Conservation (phyloP, 495 filamentous ascomycete species). For the Tuber indicum region DNA sequence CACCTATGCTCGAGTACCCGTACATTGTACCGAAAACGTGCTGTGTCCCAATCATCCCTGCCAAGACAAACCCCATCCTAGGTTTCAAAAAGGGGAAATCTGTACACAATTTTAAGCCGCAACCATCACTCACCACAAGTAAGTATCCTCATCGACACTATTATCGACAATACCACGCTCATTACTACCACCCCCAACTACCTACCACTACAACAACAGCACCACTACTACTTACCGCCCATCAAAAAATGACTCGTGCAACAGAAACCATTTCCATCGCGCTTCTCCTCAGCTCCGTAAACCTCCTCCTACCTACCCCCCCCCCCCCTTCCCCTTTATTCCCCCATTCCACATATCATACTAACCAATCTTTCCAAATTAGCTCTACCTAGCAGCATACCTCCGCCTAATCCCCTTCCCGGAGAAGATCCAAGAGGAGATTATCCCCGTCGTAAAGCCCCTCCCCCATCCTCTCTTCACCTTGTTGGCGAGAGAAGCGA, state of each 20-base stretch:
- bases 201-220: background rate
- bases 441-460: slow-evolving; percentile 60
- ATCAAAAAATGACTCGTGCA: slow-evolving; percentile 9
- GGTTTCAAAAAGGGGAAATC: background rate
- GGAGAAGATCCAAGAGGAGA: slow-evolving; percentile 60
- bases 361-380: background rate
- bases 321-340: background rate
- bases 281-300: slow-evolving; percentile 6
- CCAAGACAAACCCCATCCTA: background rate
- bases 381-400: slow-evolving; percentile 86
- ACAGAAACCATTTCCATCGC: slow-evolving; percentile 7
- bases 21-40: background rate
- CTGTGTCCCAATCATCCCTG: background rate
- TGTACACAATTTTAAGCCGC: background rate
- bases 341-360: background rate
- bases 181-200: slow-evolving; percentile 7
- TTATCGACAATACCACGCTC: slow-evolving; percentile 8
- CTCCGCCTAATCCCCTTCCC: slow-evolving; percentile 80
- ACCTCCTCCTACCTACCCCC: background rate
- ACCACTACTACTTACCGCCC: background rate
- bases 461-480: background rate
- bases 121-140: background rate
- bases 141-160: slow-evolving; percentile 4
- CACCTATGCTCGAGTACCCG: background rate
- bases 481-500: background rate